Percentiles rank a stretch among this genome's conserved stretches.
These are phyloP conservation scores for Amanita rubescens DNA, from an alignment of 768 basidiomycete genomes.

Conservation along the genomic window DNA sequence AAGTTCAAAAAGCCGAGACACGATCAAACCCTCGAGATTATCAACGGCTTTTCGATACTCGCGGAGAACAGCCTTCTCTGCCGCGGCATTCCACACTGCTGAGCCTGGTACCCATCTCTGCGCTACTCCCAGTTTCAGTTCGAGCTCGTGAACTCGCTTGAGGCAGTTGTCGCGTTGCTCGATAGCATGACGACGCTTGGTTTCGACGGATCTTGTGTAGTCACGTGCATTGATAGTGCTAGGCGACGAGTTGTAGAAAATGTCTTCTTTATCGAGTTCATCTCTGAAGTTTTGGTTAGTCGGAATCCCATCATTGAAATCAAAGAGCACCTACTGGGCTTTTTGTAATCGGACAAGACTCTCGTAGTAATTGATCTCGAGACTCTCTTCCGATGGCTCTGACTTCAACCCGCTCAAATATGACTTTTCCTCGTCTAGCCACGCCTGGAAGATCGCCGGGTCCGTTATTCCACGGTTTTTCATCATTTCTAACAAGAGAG, in stretches of 20 bases:
- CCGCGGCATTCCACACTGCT: neutral
- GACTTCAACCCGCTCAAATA: conserved; percentile 11
- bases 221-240: neutral
- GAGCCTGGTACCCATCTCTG: neutral
- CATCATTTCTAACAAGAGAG: conserved; percentile 3
- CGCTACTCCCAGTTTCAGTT: neutral
- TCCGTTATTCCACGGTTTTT: neutral
- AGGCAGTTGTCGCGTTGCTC: neutral
- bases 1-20: conserved; percentile 17
- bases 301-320: neutral
- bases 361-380: conserved; percentile 14
- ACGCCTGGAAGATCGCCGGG: conserved; percentile 10
- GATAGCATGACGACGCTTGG: neutral
- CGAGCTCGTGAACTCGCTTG: neutral
- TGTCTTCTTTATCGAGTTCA: no score
- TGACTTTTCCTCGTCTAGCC: conserved; percentile 16
- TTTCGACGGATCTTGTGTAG: neutral
- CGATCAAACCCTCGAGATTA: conserved; percentile 15
- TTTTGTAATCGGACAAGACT: no score
- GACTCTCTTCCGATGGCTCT: conserved; percentile 13
- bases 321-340: no score
- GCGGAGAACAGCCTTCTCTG: neutral
- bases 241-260: no score
- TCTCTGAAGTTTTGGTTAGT: neutral
- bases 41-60: conserved; percentile 4